A percentile compares a stretch with the other conserved stretches of the same genome.
Conservation (phyloP, 345 rosid species). For the Populus deltoides region DNA sequence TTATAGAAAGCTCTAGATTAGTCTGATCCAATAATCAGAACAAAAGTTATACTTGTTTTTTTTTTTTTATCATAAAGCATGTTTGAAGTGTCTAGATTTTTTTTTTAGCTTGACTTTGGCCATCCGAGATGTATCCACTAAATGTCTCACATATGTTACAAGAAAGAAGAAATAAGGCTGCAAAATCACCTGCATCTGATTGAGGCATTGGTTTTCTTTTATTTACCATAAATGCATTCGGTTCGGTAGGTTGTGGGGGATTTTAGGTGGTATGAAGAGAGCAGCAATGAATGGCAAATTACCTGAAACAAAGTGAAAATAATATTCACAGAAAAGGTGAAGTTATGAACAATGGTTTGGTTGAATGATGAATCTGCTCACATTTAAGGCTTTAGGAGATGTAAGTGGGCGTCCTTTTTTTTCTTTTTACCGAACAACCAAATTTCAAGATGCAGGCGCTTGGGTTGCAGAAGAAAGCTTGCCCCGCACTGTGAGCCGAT, state of each 20-base stretch:
- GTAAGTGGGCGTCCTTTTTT: not conserved
- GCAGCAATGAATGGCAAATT: not conserved
- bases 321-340: not conserved
- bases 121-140: too few species aligned
- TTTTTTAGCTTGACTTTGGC: too few species aligned
- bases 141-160: not conserved
- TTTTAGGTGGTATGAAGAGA: not conserved
- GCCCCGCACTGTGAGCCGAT: slow-evolving; percentile 4
- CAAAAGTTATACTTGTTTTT: too few species aligned
- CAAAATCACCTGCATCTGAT: not conserved
- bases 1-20: too few species aligned
- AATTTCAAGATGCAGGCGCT: not conserved
- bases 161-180: not conserved
- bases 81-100: too few species aligned
- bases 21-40: too few species aligned
- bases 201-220: not conserved
- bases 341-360: not conserved
- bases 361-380: not conserved
- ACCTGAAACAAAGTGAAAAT: not conserved
- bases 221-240: not conserved
- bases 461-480: not conserved
- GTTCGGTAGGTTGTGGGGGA: not conserved
- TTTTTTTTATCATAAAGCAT: too few species aligned
- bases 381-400: not conserved
- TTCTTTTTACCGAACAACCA: not conserved